phyloP scores from a whole-genome alignment of 495 filamentous ascomycete species.

The Penicillium taxi region DNA sequence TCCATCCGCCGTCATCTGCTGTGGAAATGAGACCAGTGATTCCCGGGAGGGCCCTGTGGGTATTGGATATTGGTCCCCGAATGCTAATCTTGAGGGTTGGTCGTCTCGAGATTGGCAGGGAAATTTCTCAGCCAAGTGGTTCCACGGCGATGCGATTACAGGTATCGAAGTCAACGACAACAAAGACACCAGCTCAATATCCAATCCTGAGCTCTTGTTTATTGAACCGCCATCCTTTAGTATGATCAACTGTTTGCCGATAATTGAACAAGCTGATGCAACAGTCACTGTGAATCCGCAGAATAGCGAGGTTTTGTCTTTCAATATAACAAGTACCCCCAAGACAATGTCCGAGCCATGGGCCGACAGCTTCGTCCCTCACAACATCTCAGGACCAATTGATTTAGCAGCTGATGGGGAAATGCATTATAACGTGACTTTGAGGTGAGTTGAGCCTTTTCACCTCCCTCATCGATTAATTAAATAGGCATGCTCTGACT shows the following conservation, averaged over 20 bases:
- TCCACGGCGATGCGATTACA: constrained; percentile 13
- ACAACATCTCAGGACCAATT: constrained; percentile 3
- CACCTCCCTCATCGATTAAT: too few relatives aligned
- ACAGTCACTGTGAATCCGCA: constrained; percentile 21
- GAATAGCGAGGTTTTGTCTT: constrained; percentile 21
- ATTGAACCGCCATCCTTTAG: constrained; percentile 12
- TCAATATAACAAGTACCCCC: constrained; percentile 17
- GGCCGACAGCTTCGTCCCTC: constrained; percentile 19
- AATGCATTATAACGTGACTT: constrained; percentile 11
- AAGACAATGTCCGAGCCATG: constrained; percentile 13
- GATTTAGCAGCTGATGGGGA: neutral
- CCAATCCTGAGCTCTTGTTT: constrained; percentile 17
- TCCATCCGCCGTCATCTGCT: constrained; percentile 19
- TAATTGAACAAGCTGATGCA: constrained; percentile 25
- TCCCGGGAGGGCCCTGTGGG: constrained; percentile 6
- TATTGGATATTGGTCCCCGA: constrained; percentile 25
- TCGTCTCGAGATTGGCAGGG: constrained; percentile 8
- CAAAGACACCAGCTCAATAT: neutral
- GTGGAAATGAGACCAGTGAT: constrained; percentile 20
- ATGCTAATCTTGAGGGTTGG: constrained; percentile 2
- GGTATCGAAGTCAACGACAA: constrained; percentile 1
- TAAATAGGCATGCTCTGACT: neutral
- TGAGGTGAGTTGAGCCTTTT: constrained; percentile 8
- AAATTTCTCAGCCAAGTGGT: constrained; percentile 32
- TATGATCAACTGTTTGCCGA: constrained; percentile 25